These are phyloP conservation scores for Chaetomium olivaceum DNA, from an alignment of 2,329 filamentous ascomycete genomes.

Conservation along the genomic window DNA sequence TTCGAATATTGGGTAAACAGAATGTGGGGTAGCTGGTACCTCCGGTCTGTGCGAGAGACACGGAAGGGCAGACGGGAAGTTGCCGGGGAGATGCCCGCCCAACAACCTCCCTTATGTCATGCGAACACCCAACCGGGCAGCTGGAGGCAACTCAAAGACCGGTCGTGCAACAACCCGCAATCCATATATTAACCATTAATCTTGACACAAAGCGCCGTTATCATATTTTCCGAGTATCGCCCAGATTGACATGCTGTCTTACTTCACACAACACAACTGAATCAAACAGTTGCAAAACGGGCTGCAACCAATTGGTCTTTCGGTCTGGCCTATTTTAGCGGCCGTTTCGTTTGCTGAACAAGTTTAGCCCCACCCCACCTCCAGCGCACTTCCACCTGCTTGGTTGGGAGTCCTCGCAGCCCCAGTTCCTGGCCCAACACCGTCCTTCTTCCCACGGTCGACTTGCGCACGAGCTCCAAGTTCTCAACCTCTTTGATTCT, in stretches of 20 bases:
- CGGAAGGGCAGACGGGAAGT: not conserved
- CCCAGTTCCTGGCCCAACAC: constrained; percentile 5
- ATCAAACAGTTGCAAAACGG: constrained; percentile 2
- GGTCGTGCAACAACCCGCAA: not conserved
- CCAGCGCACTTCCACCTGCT: not conserved
- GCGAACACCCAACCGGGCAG: constrained; percentile 6
- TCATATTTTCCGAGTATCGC: not conserved
- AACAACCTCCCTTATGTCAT: constrained; percentile 13
- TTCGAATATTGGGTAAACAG: not conserved
- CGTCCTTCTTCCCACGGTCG: not conserved
- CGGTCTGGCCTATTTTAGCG: not conserved
- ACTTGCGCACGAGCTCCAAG: not conserved
- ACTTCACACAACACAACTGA: not conserved
- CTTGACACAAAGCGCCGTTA: not conserved
- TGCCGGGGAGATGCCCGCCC: constrained; percentile 16
- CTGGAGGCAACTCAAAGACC: not conserved
- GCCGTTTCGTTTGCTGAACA: constrained; percentile 11
- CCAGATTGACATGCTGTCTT: not conserved
- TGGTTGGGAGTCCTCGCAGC: not conserved
- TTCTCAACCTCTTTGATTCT: not conserved
- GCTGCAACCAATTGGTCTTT: constrained; percentile 10
- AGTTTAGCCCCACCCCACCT: constrained; percentile 11
- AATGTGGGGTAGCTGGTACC: not conserved
- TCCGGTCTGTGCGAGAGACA: not conserved
- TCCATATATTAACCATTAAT: not conserved